A percentile compares a stretch with the other conserved stretches of the same genome.
Evolutionary conservation across 805 yeast species (phyloP).

Genomic region (Monosporozyma aerobia): DNA sequence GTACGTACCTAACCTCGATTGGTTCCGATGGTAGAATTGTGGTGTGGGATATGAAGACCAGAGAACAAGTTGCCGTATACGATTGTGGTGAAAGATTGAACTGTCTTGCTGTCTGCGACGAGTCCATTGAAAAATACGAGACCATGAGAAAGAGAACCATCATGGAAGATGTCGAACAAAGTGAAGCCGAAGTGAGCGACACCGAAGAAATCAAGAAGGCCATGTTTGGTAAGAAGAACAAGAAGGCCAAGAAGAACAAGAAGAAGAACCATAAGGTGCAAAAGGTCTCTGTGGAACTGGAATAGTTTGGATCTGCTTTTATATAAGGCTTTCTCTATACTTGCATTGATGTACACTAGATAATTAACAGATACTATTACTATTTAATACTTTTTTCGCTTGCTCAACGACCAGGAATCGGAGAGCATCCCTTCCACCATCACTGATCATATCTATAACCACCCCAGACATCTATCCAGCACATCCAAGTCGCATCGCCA

Average conservation of each 20-base stretch:
- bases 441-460: no score
- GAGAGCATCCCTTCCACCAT: no score
- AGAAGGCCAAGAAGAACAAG: conserved; percentile 34
- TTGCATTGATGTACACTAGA: not conserved
- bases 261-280: conserved; percentile 33
- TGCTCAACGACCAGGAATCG: no score
- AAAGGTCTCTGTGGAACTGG: conserved; percentile 48
- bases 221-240: conserved; percentile 40
- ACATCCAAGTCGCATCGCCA: no score
- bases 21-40: conserved; percentile 92
- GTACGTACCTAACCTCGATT: conserved; percentile 56
- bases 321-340: no score
- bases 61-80: conserved; percentile 83
- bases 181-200: conserved; percentile 63
- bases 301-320: conserved; percentile 25
- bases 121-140: conserved; percentile 61
- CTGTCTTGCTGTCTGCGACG: conserved; percentile 72
- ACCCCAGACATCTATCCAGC: no score
- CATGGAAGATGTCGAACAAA: conserved; percentile 44
- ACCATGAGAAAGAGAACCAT: conserved; percentile 57
- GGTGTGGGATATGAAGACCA: conserved; percentile 65
- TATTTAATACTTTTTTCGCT: no score
- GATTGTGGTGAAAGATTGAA: conserved; percentile 86
- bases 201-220: conserved; percentile 55
- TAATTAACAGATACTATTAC: no score